Evolutionary conservation across 768 basidiomycete species (phyloP).

Genomic region (Psilocybe subaeruginosa): DNA sequence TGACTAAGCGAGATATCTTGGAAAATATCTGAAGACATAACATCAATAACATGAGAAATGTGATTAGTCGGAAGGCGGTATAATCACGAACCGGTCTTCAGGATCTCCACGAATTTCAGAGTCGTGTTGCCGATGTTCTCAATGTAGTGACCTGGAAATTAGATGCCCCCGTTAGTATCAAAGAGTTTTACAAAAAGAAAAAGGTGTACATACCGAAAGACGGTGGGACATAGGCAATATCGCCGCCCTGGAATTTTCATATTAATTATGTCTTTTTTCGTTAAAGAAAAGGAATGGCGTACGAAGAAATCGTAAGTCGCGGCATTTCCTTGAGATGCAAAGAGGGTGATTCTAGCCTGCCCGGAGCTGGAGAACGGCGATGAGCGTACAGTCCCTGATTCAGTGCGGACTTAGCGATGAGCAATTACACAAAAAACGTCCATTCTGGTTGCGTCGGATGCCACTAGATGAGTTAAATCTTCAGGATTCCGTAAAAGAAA

Average conservation of each 20-base stretch:
- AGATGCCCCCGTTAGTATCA: neutral
- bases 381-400: constrained; percentile 1
- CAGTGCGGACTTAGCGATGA: neutral
- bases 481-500: neutral
- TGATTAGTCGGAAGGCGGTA: neutral
- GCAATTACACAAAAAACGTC: constrained; percentile 55
- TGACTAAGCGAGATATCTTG: constrained; percentile 62
- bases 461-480: constrained; percentile 47
- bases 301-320: constrained; percentile 64
- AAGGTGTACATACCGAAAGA: constrained; percentile 29
- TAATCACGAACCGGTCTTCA: constrained; percentile 46
- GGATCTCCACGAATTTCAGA: constrained; percentile 63
- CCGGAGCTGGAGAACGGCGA: constrained; percentile 43
- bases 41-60: neutral
- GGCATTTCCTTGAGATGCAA: constrained; percentile 59
- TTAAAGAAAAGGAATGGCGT: neutral
- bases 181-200: neutral
- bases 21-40: constrained; percentile 38
- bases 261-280: neutral
- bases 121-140: constrained; percentile 68
- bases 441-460: constrained; percentile 74
- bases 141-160: constrained; percentile 58
- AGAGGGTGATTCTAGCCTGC: constrained; percentile 59
- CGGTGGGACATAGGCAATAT: constrained; percentile 42
- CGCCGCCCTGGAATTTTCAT: constrained; percentile 31